phyloP scores from a whole-genome alignment of 1,284 basidiomycete genomes.

The Rhodotorula sp. region DNA sequence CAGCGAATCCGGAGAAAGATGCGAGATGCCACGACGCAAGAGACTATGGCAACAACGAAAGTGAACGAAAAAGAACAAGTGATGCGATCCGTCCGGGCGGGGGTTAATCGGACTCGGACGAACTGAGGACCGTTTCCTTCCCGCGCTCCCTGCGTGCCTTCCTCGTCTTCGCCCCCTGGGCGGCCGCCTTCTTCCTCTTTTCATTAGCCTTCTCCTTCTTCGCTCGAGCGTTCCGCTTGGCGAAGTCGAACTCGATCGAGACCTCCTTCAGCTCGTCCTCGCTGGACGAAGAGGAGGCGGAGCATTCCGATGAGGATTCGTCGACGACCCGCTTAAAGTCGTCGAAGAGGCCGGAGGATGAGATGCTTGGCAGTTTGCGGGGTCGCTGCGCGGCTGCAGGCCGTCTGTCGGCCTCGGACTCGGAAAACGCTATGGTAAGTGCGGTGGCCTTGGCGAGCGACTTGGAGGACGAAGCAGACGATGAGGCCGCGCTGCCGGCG shows the following conservation, averaged over 20 bases:
- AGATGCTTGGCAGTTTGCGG: no score
- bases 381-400: no score
- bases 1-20: not conserved
- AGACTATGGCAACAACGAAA: not conserved
- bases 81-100: not conserved
- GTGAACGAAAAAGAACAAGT: not conserved
- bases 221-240: not conserved
- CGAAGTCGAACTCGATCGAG: not conserved
- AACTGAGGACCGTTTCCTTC: not conserved
- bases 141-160: not conserved
- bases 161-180: not conserved
- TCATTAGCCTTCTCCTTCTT: no score
- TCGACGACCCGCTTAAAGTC: no score
- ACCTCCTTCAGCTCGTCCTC: not conserved
- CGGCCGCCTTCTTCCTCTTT: not conserved
- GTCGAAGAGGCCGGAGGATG: no score
- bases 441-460: no score
- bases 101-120: not conserved
- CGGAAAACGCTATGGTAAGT: no score
- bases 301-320: no score
- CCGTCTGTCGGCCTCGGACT: no score
- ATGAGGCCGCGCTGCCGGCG: no score
- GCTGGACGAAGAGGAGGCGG: no score
- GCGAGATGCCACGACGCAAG: not conserved
- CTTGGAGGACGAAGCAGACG: no score